Percentiles rank a stretch among this genome's conserved stretches.
These are phyloP conservation scores for Rugiboletus extremiorientalis DNA, from an alignment of 1,284 basidiomycete genomes.

Conservation along the genomic window DNA sequence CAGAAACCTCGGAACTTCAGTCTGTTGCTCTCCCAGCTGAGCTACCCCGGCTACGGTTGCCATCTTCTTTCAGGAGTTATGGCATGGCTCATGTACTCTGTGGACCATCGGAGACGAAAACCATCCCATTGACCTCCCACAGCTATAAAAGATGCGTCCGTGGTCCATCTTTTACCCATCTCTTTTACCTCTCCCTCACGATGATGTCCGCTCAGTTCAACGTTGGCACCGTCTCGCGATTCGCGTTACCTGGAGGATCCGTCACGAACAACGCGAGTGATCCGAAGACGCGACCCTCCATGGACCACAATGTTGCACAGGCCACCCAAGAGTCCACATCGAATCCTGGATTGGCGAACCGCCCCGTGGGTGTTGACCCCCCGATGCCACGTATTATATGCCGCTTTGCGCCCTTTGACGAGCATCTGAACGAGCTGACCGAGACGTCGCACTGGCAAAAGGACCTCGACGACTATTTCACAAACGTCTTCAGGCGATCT, in stretches of 20 bases:
- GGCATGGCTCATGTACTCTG: neutral
- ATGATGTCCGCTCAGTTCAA: conserved; percentile 2
- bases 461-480: conserved; percentile 15
- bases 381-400: neutral
- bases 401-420: conserved; percentile 9
- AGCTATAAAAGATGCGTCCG: conserved; percentile 10
- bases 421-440: neutral
- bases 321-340: neutral
- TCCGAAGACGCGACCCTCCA: neutral
- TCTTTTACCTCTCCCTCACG: neutral
- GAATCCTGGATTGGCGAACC: neutral
- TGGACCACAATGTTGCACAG: neutral
- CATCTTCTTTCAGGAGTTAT: neutral
- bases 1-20: conserved; percentile 50
- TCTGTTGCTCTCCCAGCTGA: conserved; percentile 82
- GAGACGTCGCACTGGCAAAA: conserved; percentile 9
- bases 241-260: neutral
- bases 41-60: conserved; percentile 41
- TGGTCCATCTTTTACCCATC: too few relatives aligned
- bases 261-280: neutral
- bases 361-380: neutral
- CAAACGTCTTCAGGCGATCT: conserved; percentile 9
- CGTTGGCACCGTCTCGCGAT: neutral
- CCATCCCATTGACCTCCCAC: neutral
- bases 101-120: neutral